Percentiles rank a stretch among this genome's conserved stretches.
Conservation (phyloP, 352 stramenopile genomes). For the Pythium folliculosum region DNA sequence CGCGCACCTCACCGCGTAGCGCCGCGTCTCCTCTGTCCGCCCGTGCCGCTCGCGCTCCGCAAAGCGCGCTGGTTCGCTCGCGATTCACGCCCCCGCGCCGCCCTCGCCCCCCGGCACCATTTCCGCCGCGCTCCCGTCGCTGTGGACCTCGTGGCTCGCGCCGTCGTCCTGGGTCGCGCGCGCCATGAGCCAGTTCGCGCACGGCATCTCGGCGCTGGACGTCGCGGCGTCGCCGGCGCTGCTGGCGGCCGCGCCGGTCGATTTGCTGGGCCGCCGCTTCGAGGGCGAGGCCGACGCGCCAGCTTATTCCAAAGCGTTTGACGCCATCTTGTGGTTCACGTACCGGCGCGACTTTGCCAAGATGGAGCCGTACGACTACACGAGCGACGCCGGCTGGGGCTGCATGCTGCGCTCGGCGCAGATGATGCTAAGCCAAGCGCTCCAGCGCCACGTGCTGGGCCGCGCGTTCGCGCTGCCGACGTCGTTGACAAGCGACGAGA, state of each 20-base stretch:
- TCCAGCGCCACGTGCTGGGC: slow-evolving; percentile 80
- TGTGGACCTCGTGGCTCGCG: slow-evolving; percentile 36
- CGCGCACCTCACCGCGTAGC: neutral
- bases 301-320: slow-evolving; percentile 56
- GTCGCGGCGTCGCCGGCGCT: slow-evolving; percentile 39
- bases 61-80: neutral
- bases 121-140: slow-evolving; percentile 9
- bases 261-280: slow-evolving; percentile 40
- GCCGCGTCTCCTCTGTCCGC: neutral
- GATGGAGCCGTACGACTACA: slow-evolving; percentile 89
- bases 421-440: slow-evolving; percentile 92
- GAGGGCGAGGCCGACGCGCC: slow-evolving; percentile 40
- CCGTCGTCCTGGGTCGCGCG: slow-evolving; percentile 39
- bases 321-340: slow-evolving; percentile 87
- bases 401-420: slow-evolving; percentile 96
- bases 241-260: slow-evolving; percentile 37
- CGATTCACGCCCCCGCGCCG: neutral
- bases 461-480: slow-evolving; percentile 50
- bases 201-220: slow-evolving; percentile 79
- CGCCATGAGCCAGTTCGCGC: slow-evolving; percentile 81
- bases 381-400: slow-evolving; percentile 93
- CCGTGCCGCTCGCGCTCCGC: neutral
- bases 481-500: slow-evolving; percentile 38
- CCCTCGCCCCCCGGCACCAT: neutral
- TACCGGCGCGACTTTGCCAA: slow-evolving; percentile 88